Evolutionary conservation across 2,329 filamentous ascomycete genomes (phyloP).

Genomic region (Fusarium algeriense): DNA sequence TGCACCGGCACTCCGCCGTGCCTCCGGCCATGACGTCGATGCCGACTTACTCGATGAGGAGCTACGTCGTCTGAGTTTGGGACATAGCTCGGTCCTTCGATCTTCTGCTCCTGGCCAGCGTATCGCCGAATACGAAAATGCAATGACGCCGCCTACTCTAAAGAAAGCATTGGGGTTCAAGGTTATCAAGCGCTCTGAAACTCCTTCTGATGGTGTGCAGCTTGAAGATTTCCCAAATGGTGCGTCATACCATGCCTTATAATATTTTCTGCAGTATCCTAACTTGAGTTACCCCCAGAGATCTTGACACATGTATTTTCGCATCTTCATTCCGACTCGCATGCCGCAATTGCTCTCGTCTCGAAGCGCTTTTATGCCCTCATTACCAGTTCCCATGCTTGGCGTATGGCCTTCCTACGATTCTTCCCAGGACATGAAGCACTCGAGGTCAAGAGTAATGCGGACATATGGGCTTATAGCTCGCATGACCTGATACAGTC

Average conservation of each 20-base stretch:
- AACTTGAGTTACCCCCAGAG: conserved; percentile 67
- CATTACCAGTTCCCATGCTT: conserved; percentile 91
- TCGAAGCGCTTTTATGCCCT: conserved; percentile 88
- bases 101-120: conserved; percentile 61
- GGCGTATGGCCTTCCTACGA: conserved; percentile 91
- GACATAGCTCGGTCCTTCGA: conserved; percentile 46
- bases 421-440: conserved; percentile 82
- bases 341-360: conserved; percentile 85
- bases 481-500: conserved; percentile 70
- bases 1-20: conserved; percentile 45
- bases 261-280: conserved; percentile 7
- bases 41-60: conserved; percentile 61
- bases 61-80: conserved; percentile 65
- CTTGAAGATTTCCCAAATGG: conserved; percentile 82
- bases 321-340: conserved; percentile 86
- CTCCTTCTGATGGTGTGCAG: conserved; percentile 56
- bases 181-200: conserved; percentile 62
- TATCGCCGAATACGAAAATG: conserved; percentile 72
- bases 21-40: conserved; percentile 53
- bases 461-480: conserved; percentile 59
- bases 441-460: conserved; percentile 51
- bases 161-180: conserved; percentile 67
- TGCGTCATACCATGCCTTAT: conserved; percentile 56
- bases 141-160: conserved; percentile 61
- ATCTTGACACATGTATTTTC: conserved; percentile 92